Evolutionary conservation across 495 filamentous ascomycete species (phyloP), one percentile per base, ranked within the genome.

Genomic region (Amniculicola lignicola): DNA sequence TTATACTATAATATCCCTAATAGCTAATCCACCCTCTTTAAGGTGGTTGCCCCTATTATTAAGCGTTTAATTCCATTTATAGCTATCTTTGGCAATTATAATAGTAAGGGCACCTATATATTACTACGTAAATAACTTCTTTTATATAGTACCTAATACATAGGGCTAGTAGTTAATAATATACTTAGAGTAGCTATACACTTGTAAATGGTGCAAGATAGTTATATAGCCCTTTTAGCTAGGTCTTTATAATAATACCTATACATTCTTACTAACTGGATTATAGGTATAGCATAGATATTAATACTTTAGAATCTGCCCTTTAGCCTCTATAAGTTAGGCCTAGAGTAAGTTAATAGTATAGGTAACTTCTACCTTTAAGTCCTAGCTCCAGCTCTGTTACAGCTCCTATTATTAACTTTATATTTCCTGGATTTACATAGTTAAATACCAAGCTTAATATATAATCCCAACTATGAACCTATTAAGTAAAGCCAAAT

Each of bases 281-380:
- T 19, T 22, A 21, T 24, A 56, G 52, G 52, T 15, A 38, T 15
- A 31, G 43, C 41, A 37, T 43, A 56, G 24, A 56, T 56, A 43
- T 37, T 43, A 23, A 47, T 56, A 15, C 35, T 38, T 47, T 43
- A 56, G 15, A 23, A 47, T 38, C 33, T 56, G 29, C 52, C 52
- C 18, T 56, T 56, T 24, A 56, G 33, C 52, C 65, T 73, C 38
- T 70, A 62, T 47, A 38, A 71, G 55, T 51, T 67, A 51, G 70
- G 71, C 33, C 70, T 64, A 61, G 64, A 67, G 51, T 24, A 68
- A 21, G 59, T 72, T 39, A 59, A 72, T 31, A 68, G 70, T 23
- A 50, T 72, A 61, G 70, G 71, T 45, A 73, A 73, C 57, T 73
- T 45, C 62, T 70, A 67, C 55, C 66, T 73, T 67, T 59, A 72